phyloP scores from a whole-genome alignment of 2,329 filamentous ascomycete species.

The Neocatenulostroma microsporum region DNA sequence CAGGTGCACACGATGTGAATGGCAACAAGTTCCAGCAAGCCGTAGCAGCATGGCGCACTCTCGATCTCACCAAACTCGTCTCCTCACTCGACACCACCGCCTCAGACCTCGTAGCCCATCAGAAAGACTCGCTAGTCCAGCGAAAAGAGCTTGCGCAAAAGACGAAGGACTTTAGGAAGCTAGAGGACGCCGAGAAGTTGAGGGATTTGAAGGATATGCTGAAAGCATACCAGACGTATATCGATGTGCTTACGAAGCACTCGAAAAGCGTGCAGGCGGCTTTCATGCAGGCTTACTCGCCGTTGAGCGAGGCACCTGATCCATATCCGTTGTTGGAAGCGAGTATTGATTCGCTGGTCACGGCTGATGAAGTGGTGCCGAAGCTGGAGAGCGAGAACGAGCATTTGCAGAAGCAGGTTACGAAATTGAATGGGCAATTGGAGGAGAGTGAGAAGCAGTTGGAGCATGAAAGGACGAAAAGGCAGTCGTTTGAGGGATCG shows the following conservation, averaged over 20 bases:
- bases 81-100: slow-evolving; percentile 83
- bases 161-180: slow-evolving; percentile 94
- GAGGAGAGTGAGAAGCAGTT: slow-evolving; percentile 74
- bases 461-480: slow-evolving; percentile 65
- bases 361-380: slow-evolving; percentile 86
- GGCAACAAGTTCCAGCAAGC: slow-evolving; percentile 95
- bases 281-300: slow-evolving; percentile 87
- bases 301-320: slow-evolving; percentile 89
- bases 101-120: slow-evolving; percentile 88
- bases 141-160: slow-evolving; percentile 97
- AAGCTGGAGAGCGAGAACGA: slow-evolving; percentile 83
- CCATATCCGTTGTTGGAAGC: slow-evolving; percentile 94
- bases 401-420: slow-evolving; percentile 71
- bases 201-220: slow-evolving; percentile 80
- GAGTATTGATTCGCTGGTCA: slow-evolving; percentile 85
- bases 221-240: slow-evolving; percentile 90
- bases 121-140: slow-evolving; percentile 91
- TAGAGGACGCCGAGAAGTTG: slow-evolving; percentile 81
- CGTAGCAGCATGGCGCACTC: slow-evolving; percentile 89
- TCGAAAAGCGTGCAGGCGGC: slow-evolving; percentile 89
- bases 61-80: slow-evolving; percentile 77
- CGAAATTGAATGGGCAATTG: slow-evolving; percentile 67
- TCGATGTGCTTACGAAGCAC: slow-evolving; percentile 91
- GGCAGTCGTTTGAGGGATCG: slow-evolving; percentile 67
- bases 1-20: too few species aligned